Evolutionary conservation across 306 rosid genomes (phyloP).

Genomic region (Canavalia ensiformis): DNA sequence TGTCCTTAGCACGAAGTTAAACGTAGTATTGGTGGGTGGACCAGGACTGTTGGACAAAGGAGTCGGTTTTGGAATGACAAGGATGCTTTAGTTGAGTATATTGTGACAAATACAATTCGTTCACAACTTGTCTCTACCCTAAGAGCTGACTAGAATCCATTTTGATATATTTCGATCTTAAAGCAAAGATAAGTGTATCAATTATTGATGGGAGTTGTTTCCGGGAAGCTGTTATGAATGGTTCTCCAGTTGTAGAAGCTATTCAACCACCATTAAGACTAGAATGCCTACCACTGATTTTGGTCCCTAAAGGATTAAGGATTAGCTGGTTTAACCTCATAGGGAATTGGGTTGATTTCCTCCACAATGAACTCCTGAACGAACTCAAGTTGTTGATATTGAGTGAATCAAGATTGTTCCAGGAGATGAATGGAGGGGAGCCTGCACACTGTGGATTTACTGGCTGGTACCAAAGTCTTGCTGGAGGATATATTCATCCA

Average conservation of each 20-base stretch:
- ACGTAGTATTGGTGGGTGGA: constrained; percentile 80
- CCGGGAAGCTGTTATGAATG: constrained; percentile 78
- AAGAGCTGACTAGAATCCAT: constrained; percentile 76
- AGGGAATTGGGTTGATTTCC: constrained; percentile 82
- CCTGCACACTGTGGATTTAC: constrained; percentile 65
- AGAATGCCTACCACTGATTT: constrained; percentile 70
- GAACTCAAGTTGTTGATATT: constrained; percentile 88
- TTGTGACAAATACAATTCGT: constrained; percentile 79
- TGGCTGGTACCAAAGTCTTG: constrained; percentile 71
- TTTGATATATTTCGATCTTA: constrained; percentile 76
- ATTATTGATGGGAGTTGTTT: constrained; percentile 96
- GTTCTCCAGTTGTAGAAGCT: constrained; percentile 82
- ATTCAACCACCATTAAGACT: constrained; percentile 68
- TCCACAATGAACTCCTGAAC: constrained; percentile 75
- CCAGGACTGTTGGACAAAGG: constrained; percentile 78
- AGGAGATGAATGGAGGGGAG: constrained; percentile 86
- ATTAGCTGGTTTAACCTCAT: constrained; percentile 73
- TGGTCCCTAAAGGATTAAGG: constrained; percentile 83
- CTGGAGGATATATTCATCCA: constrained; percentile 53
- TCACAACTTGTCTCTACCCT: constrained; percentile 94
- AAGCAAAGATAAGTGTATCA: constrained; percentile 79
- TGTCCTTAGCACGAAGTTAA: constrained; percentile 80
- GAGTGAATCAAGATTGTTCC: constrained; percentile 85
- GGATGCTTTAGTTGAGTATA: constrained; percentile 55
- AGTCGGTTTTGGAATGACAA: constrained; percentile 60